Evolutionary conservation across 345 rosid species (phyloP), one percentile per base, ranked within the genome.

Genomic region (Euphorbia tirucalli): DNA sequence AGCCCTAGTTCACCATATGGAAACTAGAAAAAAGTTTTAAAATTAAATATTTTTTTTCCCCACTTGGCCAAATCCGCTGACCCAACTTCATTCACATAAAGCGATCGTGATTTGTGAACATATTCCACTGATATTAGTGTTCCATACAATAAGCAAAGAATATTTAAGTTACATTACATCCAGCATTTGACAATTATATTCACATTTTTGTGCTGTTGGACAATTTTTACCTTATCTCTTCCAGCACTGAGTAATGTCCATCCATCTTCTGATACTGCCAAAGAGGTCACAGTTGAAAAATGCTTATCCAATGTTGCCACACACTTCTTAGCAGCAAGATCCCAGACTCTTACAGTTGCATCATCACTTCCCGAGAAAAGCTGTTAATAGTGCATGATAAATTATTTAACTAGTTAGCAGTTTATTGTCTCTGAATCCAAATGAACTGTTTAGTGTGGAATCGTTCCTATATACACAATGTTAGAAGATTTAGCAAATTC

Each of bases 301-400:
- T 95, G 97, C 66, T 73, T 91, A n/a, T 87, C 90, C 44, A 95
- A 69, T 66, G 83, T 82, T 65, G 89, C 91, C 67, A 85, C 77
- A 69, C 96, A 88, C 77, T 87, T 92, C 86, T 92, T 95, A 15
- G 83, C 74, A 68, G 79, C 25, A 75, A 95, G 90, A 84, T 95
- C 89, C 99, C 99, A 95, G 37, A 86, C 91, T 65, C 96, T 88
- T 75, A 92, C 79, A 31, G 90, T 81, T 66, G 93, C 83, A 86
- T 95, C 99, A 81, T 88, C 97, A 68, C 97, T 87, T 79, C 87
- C 97, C 64, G 99, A 90, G 70, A 92, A 77, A 60, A 95, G 92
- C 98, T 94, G 77, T 65, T 61, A 56, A 74, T 52, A 27, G 63
- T 41, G 11, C 25, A 46, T 41, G 19, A 46, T 7, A 46, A 46